A percentile compares a stretch with the other conserved stretches of the same genome.
Conservation (phyloP, 2,329 filamentous ascomycete genomes). For the Corinectria fuckeliana region DNA sequence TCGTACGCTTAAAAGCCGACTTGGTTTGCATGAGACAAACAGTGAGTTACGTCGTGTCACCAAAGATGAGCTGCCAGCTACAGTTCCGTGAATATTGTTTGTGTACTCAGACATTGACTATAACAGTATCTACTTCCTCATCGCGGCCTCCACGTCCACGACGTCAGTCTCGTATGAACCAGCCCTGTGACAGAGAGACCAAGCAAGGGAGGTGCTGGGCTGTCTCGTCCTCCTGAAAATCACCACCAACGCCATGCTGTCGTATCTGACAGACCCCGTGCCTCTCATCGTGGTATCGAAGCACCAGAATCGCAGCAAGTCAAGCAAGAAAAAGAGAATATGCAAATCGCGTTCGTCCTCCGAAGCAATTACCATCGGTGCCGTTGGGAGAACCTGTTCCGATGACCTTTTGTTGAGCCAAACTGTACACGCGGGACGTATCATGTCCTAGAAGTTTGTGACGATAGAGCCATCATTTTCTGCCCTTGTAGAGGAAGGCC, state of each 20-base stretch:
- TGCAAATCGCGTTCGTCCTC: slow-evolving; percentile 2
- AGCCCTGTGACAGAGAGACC: not conserved
- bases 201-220: not conserved
- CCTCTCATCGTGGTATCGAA: slow-evolving; percentile 36
- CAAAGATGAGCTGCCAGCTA: not conserved
- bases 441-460: not conserved
- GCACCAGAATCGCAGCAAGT: slow-evolving; percentile 21
- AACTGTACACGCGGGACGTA: not conserved
- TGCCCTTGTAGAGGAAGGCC: not conserved
- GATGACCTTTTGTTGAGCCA: slow-evolving; percentile 3
- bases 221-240: slow-evolving; percentile 22
- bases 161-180: not conserved
- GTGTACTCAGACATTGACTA: not conserved
- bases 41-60: too few species aligned
- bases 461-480: not conserved
- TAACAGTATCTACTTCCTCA: not conserved
- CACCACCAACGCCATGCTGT: slow-evolving; percentile 40
- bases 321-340: slow-evolving; percentile 24
- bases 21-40: too few species aligned
- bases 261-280: slow-evolving; percentile 33
- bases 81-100: not conserved
- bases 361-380: slow-evolving; percentile 1
- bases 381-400: not conserved
- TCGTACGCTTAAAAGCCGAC: too few species aligned
- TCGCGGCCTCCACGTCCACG: not conserved